Percentiles rank a stretch among this genome's conserved stretches.
These are phyloP conservation scores for Suillus cothurnatus DNA, from an alignment of 768 basidiomycete genomes.

Conservation along the genomic window DNA sequence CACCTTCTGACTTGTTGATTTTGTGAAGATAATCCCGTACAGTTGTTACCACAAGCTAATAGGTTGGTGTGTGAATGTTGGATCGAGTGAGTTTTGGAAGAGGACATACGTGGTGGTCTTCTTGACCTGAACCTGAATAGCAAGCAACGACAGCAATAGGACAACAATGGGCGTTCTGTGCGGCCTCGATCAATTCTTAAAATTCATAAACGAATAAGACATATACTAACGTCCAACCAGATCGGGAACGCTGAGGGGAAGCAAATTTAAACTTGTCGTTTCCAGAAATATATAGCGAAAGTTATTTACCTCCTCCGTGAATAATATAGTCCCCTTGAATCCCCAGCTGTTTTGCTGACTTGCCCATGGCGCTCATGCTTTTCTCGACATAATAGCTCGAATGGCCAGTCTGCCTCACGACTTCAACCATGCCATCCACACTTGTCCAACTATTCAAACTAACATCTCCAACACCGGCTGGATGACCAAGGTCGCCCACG, in stretches of 20 bases:
- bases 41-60: conserved; percentile 62
- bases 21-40: conserved; percentile 74
- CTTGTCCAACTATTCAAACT: conserved; percentile 80
- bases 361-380: conserved; percentile 83
- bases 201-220: not conserved
- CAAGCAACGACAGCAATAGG: conserved; percentile 79
- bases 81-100: conserved; percentile 8
- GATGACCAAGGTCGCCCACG: conserved; percentile 75
- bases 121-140: conserved; percentile 80
- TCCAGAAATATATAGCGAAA: not conserved
- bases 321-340: conserved; percentile 65
- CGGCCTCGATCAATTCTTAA: conserved; percentile 10
- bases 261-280: conserved; percentile 9
- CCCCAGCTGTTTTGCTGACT: conserved; percentile 72
- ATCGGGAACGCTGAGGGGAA: conserved; percentile 70
- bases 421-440: conserved; percentile 77
- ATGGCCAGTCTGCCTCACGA: conserved; percentile 80
- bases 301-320: conserved; percentile 73
- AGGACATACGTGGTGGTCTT: conserved; percentile 71
- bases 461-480: conserved; percentile 69
- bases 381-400: conserved; percentile 88
- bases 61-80: not conserved
- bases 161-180: conserved; percentile 78
- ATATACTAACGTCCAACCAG: conserved; percentile 68
- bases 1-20: conserved; percentile 31